These are phyloP conservation scores for Cercophora sp. DNA, from an alignment of 495 filamentous ascomycete genomes.

Conservation along the genomic window DNA sequence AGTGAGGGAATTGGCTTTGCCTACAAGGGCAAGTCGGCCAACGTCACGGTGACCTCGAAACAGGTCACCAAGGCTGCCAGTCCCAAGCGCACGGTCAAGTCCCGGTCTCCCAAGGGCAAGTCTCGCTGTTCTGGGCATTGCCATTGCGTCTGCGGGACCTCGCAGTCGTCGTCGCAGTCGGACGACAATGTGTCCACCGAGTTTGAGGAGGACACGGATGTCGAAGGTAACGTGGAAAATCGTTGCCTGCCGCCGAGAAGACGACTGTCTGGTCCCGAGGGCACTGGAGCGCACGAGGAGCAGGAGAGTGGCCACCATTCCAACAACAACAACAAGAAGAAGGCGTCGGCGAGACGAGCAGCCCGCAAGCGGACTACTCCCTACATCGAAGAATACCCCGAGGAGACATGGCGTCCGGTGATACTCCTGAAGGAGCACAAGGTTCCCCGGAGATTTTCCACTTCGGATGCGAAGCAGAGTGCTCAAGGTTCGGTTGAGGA, in stretches of 20 bases:
- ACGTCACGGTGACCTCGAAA: constrained; percentile 2
- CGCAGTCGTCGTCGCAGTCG: constrained; percentile 3
- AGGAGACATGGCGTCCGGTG: constrained; percentile 13
- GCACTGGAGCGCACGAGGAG: background rate
- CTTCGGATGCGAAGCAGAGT: constrained; percentile 16
- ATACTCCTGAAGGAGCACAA: constrained; percentile 28
- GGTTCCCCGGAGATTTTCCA: constrained; percentile 18
- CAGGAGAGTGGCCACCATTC: background rate
- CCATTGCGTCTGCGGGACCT: constrained; percentile 1
- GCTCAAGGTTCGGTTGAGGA: constrained; percentile 13
- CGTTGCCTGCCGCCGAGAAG: background rate
- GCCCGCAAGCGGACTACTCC: constrained; percentile 15
- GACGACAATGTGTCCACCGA: constrained; percentile 13
- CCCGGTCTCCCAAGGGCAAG: constrained; percentile 12
- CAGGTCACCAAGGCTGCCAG: constrained; percentile 11
- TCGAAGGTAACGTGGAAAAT: constrained; percentile 11
- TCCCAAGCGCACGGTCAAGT: constrained; percentile 14
- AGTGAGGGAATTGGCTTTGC: constrained; percentile 22
- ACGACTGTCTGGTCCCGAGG: constrained; percentile 6
- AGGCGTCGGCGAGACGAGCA: constrained; percentile 2
- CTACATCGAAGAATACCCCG: constrained; percentile 32
- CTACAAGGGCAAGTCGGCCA: constrained; percentile 15
- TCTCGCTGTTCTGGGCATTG: background rate
- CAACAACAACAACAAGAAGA: background rate
- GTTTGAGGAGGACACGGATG: constrained; percentile 17